A percentile compares a stretch with the other conserved stretches of the same genome.
Conservation (phyloP, 179 eudicot species). For the Beta corolliflora region DNA sequence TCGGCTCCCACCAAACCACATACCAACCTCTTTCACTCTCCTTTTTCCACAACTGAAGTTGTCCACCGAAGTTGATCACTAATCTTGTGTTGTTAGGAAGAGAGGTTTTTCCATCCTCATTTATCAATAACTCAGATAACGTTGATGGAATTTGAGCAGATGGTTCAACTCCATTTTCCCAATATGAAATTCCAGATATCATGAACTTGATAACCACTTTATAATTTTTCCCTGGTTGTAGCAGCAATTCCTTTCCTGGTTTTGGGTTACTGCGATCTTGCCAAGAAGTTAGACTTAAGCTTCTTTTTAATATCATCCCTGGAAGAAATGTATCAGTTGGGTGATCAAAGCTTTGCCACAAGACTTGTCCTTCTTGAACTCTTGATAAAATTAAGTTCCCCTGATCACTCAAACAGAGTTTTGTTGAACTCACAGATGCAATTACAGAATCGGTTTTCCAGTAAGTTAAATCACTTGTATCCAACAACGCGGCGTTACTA, state of each 20-base stretch:
- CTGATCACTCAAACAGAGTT: constrained; percentile 18
- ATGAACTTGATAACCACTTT: neutral
- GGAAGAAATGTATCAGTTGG: constrained; percentile 40
- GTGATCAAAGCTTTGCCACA: constrained; percentile 32
- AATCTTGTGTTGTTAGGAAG: constrained; percentile 17
- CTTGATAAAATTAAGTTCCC: constrained; percentile 27
- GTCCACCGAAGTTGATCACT: constrained; percentile 27
- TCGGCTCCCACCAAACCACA: constrained; percentile 25
- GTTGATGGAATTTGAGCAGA: neutral
- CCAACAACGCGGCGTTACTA: constrained; percentile 9
- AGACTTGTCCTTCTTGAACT: neutral
- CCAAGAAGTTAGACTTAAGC: constrained; percentile 28
- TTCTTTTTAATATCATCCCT: constrained; percentile 11
- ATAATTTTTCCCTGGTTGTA: neutral
- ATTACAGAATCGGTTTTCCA: constrained; percentile 11
- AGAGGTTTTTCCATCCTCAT: neutral
- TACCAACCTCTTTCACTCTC: constrained; percentile 7
- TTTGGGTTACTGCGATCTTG: constrained; percentile 12
- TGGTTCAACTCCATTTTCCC: constrained; percentile 2
- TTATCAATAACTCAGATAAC: neutral
- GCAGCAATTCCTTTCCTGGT: constrained; percentile 1
- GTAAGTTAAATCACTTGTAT: neutral
- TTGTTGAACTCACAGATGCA: neutral
- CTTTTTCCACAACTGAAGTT: constrained; percentile 27
- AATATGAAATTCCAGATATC: neutral